These are phyloP conservation scores for Amphibolis antarctica DNA, from an alignment of 106 monocot genomes.

Conservation along the genomic window DNA sequence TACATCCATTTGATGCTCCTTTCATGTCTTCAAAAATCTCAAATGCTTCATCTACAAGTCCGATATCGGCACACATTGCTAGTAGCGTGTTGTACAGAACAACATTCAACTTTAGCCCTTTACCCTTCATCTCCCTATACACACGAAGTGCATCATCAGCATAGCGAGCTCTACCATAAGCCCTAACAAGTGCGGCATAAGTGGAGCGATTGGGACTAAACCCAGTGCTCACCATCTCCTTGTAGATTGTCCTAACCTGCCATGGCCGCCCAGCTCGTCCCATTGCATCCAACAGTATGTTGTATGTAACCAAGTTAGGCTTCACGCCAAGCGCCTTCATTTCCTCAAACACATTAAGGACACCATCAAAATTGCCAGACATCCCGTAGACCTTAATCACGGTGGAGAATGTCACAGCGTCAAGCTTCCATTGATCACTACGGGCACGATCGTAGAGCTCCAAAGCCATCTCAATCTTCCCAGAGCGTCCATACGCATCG, in stretches of 20 bases:
- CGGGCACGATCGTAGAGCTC: constrained; percentile 56
- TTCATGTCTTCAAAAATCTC: constrained; percentile 76
- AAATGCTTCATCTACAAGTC: constrained; percentile 45
- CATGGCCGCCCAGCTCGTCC: constrained; percentile 68
- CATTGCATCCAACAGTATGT: constrained; percentile 74
- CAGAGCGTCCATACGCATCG: constrained; percentile 56
- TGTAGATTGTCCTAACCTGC: constrained; percentile 62
- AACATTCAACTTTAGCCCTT: constrained; percentile 30
- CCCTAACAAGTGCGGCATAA: constrained; percentile 39
- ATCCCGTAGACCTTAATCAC: constrained; percentile 44
- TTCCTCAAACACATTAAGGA: constrained; percentile 74
- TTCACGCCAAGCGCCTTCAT: constrained; percentile 71
- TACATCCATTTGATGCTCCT: constrained; percentile 16
- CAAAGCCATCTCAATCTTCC: constrained; percentile 51
- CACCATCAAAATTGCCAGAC: constrained; percentile 74
- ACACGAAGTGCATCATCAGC: constrained; percentile 54
- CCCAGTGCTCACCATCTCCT: constrained; percentile 47
- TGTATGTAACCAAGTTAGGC: constrained; percentile 67
- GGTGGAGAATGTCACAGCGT: constrained; percentile 51
- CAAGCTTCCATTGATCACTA: constrained; percentile 38
- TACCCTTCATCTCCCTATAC: constrained; percentile 52
- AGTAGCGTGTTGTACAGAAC: constrained; percentile 70
- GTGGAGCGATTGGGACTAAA: constrained; percentile 44
- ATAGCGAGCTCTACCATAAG: constrained; percentile 59
- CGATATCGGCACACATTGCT: constrained; percentile 87